A percentile compares a stretch with the other conserved stretches of the same genome.
Evolutionary conservation across 352 stramenopile genomes (phyloP).

Genomic region (Globisporangium paroecandrum): DNA sequence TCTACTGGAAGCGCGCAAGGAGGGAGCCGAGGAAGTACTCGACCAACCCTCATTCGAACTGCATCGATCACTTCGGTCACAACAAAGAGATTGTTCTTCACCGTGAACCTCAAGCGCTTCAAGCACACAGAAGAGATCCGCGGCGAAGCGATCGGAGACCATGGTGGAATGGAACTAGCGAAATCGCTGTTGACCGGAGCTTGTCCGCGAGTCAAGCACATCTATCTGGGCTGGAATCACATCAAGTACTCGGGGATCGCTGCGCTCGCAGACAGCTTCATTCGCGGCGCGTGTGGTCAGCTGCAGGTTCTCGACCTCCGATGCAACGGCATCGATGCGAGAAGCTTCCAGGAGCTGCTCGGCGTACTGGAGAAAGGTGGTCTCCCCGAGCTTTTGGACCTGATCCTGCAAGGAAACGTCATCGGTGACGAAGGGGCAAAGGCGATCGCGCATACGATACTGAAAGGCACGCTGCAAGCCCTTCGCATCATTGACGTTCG

Average conservation of each 20-base stretch:
- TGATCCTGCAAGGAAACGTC: conserved; percentile 56
- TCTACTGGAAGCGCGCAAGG: neutral
- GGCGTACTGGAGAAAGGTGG: conserved; percentile 43
- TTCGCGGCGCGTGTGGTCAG: conserved; percentile 46
- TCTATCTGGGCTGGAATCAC: conserved; percentile 65
- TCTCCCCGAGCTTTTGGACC: conserved; percentile 44
- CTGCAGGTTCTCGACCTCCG: conserved; percentile 60
- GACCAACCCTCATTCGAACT: neutral
- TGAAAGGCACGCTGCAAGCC: conserved; percentile 40
- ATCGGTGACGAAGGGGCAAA: conserved; percentile 59
- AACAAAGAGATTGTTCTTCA: conserved; percentile 60
- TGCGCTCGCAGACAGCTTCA: conserved; percentile 51
- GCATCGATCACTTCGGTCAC: neutral
- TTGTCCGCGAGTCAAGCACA: conserved; percentile 51
- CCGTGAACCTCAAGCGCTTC: conserved; percentile 70
- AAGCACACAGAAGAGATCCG: conserved; percentile 60
- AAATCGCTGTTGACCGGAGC: conserved; percentile 60
- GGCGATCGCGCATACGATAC: conserved; percentile 48
- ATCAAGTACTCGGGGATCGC: conserved; percentile 55
- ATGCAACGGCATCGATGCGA: conserved; percentile 58
- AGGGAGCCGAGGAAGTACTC: neutral
- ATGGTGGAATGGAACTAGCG: conserved; percentile 50
- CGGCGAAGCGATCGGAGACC: conserved; percentile 58
- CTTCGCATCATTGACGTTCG: conserved; percentile 52
- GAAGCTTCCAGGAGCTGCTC: conserved; percentile 34